Percentiles rank a stretch among this genome's conserved stretches.
These are phyloP conservation scores for Amaranthus hypochondriacus DNA, from an alignment of 148 eudicot species.

Conservation along the genomic window DNA sequence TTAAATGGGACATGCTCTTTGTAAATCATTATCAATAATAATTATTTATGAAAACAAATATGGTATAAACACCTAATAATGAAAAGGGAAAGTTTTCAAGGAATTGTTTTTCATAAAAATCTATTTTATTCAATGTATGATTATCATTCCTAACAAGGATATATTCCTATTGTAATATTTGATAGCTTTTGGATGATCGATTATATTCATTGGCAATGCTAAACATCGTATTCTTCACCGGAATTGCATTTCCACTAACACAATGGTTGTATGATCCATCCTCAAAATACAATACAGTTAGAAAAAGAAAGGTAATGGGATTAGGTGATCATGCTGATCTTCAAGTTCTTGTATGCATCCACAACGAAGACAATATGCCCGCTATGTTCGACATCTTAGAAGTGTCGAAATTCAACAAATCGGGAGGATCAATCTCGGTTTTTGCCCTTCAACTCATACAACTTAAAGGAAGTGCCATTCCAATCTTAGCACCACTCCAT, in stretches of 20 bases:
- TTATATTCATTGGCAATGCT: conserved; percentile 25
- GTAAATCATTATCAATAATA: too few relatives aligned
- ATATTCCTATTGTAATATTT: background rate
- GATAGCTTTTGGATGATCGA: conserved; percentile 27
- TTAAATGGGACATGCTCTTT: too few relatives aligned
- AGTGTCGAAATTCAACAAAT: conserved; percentile 8
- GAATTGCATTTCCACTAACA: conserved; percentile 28
- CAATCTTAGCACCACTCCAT: conserved; percentile 29
- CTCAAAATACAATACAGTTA: conserved; percentile 11
- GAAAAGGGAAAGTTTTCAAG: too few relatives aligned
- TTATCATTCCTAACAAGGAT: too few relatives aligned
- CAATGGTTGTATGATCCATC: conserved; percentile 34
- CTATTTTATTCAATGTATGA: too few relatives aligned
- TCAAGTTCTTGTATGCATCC: conserved; percentile 34
- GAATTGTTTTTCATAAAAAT: too few relatives aligned
- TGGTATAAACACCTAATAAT: too few relatives aligned
- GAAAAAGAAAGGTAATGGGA: conserved; percentile 18
- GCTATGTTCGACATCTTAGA: conserved; percentile 23
- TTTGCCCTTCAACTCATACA: conserved; percentile 33
- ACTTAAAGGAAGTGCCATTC: conserved; percentile 27
- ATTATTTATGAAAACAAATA: too few relatives aligned
- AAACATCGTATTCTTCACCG: conserved; percentile 27
- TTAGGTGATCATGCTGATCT: conserved; percentile 16
- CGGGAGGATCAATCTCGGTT: conserved; percentile 13
- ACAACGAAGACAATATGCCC: conserved; percentile 28